A percentile compares a stretch with the other conserved stretches of the same genome.
Conservation (phyloP, 2,329 filamentous ascomycete species). For the Epichloe hybrida region DNA sequence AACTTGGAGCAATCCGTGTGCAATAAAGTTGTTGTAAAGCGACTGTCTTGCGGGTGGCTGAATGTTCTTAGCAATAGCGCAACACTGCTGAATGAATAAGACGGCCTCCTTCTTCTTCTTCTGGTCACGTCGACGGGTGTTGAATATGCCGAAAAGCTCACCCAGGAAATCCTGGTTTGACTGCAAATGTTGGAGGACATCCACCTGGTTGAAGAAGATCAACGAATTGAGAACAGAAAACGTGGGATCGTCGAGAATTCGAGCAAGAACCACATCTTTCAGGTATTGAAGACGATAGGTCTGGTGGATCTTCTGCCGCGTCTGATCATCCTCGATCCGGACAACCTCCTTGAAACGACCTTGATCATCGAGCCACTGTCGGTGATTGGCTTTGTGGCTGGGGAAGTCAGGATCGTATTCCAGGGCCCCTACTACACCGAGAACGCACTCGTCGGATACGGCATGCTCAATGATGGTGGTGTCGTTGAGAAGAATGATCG, state of each 20-base stretch:
- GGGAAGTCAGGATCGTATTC: conserved; percentile 99
- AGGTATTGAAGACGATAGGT: conserved; percentile 93
- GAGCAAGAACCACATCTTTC: conserved; percentile 93
- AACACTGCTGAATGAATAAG: conserved; percentile 93
- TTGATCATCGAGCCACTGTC: conserved; percentile 79
- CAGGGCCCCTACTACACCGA: conserved; percentile 86
- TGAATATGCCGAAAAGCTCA: conserved; percentile 81
- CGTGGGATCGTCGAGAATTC: conserved; percentile 93
- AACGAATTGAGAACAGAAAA: conserved; percentile 95
- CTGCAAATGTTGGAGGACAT: conserved; percentile 90
- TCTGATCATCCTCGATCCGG: conserved; percentile 67
- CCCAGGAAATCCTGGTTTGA: conserved; percentile 63
- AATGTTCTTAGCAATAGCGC: conserved; percentile 83
- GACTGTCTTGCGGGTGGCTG: conserved; percentile 70
- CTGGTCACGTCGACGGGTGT: conserved; percentile 45
- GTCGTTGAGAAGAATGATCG: conserved; percentile 86
- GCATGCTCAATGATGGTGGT: conserved; percentile 88
- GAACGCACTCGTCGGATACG: conserved; percentile 75
- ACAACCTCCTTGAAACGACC: conserved; percentile 95
- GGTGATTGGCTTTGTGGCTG: conserved; percentile 91
- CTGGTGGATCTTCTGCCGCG: conserved; percentile 85
- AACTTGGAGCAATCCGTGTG: conserved; percentile 73
- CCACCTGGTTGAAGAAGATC: conserved; percentile 98
- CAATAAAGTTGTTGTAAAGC: conserved; percentile 82
- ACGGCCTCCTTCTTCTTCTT: conserved; percentile 86